Percentiles rank a stretch among this genome's conserved stretches.
phyloP scores from a whole-genome alignment of 345 rosid genomes.

The Kernera saxatilis region DNA sequence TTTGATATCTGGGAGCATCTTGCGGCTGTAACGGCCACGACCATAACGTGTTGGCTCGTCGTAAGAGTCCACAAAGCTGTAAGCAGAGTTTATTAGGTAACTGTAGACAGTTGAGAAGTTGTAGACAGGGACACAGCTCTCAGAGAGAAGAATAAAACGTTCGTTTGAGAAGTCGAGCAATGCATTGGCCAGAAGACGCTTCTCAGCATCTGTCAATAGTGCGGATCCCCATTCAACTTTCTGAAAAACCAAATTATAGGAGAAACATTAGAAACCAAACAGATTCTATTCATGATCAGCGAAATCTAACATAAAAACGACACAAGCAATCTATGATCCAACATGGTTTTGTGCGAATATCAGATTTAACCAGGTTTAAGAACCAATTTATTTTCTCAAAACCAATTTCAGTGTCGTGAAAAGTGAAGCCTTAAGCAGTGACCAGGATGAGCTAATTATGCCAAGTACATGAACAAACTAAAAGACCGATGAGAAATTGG shows the following conservation, averaged over 20 bases:
- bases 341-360: background rate
- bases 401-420: background rate
- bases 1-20: constrained; percentile 74
- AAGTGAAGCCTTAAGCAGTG: background rate
- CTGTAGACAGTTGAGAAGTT: constrained; percentile 76
- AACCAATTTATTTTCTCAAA: background rate
- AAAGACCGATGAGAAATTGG: background rate
- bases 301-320: background rate
- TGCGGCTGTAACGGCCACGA: constrained; percentile 84
- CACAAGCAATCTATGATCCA: background rate
- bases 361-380: background rate
- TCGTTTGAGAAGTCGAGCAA: constrained; percentile 81
- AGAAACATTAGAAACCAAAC: constrained; percentile 13
- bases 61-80: constrained; percentile 82
- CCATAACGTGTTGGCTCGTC: constrained; percentile 88
- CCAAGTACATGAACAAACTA: background rate
- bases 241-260: constrained; percentile 31
- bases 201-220: constrained; percentile 71
- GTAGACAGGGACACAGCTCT: constrained; percentile 89
- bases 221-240: constrained; percentile 78
- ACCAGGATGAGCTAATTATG: background rate
- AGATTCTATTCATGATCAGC: background rate
- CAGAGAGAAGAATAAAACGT: constrained; percentile 85
- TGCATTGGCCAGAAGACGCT: constrained; percentile 86
- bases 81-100: constrained; percentile 57